Conservation (phyloP, 306 rosid genomes). For the Corylus avellana region DNA sequence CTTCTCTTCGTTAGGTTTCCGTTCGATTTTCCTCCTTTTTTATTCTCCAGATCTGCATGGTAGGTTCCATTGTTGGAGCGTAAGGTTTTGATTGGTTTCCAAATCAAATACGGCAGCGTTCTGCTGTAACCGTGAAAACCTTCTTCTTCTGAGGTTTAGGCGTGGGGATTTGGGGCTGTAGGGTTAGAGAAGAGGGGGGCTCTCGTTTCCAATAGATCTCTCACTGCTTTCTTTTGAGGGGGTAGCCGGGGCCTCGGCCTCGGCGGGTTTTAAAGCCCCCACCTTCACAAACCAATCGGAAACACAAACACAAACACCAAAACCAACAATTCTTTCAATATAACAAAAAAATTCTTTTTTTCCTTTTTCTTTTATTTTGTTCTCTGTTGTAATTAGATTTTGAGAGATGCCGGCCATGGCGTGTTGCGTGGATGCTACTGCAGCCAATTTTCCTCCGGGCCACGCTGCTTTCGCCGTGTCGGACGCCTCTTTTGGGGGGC, state of each 20-base stretch:
- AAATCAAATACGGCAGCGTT: background rate
- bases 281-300: constrained; percentile 45
- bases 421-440: constrained; percentile 75
- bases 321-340: background rate
- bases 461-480: constrained; percentile 46
- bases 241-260: constrained; percentile 99
- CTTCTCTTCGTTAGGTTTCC: background rate
- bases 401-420: constrained; percentile 91
- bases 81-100: background rate
- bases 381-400: constrained; percentile 30
- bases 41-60: constrained; percentile 49
- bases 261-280: constrained; percentile 99
- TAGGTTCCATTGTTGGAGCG: constrained; percentile 21
- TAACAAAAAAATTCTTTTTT: constrained; percentile 10
- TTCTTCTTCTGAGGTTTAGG: constrained; percentile 54
- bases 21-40: background rate
- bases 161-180: constrained; percentile 59
- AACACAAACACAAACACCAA: background rate
- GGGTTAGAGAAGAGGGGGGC: constrained; percentile 39
- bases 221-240: constrained; percentile 81
- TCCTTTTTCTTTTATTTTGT: constrained; percentile 1
- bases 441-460: constrained; percentile 58
- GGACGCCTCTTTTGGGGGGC: constrained; percentile 65
- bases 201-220: constrained; percentile 47
- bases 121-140: background rate